phyloP scores from a whole-genome alignment of 1,139 yeast species.

The Sugiyamaella sp. region DNA sequence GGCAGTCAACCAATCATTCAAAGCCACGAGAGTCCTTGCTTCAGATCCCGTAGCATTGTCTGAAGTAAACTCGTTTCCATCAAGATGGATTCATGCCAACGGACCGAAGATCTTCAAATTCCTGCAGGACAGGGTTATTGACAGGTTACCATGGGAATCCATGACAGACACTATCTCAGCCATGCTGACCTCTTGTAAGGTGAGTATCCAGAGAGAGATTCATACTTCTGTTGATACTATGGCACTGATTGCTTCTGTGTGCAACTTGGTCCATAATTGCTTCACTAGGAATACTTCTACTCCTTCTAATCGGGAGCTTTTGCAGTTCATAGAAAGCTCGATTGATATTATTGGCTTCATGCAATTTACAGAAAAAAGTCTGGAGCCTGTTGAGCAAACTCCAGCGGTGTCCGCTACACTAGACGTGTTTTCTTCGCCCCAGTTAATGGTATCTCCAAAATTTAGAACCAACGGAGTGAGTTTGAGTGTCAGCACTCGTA shows the following conservation, averaged over 20 bases:
- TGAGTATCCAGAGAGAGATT: slow-evolving; percentile 30
- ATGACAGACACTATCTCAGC: slow-evolving; percentile 22
- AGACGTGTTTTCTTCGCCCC: neutral
- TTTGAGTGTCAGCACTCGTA: neutral
- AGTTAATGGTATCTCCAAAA: slow-evolving; percentile 12
- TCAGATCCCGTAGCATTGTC: slow-evolving; percentile 20
- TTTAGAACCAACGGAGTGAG: slow-evolving; percentile 10
- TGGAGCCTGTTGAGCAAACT: slow-evolving; percentile 1
- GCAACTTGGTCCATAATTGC: slow-evolving; percentile 26
- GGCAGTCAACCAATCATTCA: slow-evolving; percentile 9
- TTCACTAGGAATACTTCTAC: neutral
- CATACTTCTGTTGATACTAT: slow-evolving; percentile 31
- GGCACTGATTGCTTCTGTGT: slow-evolving; percentile 29
- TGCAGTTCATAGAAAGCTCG: slow-evolving; percentile 22
- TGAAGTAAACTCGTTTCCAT: slow-evolving; percentile 27
- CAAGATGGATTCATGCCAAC: slow-evolving; percentile 29
- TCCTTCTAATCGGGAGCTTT: slow-evolving; percentile 8
- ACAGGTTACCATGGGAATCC: slow-evolving; percentile 20
- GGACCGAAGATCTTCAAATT: slow-evolving; percentile 20
- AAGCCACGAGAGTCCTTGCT: slow-evolving; percentile 13
- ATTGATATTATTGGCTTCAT: slow-evolving; percentile 27
- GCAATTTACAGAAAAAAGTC: slow-evolving; percentile 26
- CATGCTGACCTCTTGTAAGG: slow-evolving; percentile 23
- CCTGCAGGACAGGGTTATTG: slow-evolving; percentile 19
- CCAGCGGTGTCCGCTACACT: neutral